Conservation (phyloP, 192 early-diverging fungal species). For the Rhizoclosmatium globosum region DNA sequence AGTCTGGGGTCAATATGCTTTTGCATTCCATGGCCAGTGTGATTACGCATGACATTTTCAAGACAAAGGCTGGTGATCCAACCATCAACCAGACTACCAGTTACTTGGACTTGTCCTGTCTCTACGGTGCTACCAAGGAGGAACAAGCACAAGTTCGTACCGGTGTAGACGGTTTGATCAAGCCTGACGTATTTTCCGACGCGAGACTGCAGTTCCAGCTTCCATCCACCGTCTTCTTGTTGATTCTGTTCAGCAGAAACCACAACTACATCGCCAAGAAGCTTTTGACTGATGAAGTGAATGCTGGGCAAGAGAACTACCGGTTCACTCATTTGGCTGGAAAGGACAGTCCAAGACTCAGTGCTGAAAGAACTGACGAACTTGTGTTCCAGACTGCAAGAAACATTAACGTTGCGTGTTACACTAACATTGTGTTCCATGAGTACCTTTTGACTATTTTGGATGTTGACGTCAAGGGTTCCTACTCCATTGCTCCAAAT, state of each 20-base stretch:
- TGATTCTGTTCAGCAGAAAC: constrained; percentile 58
- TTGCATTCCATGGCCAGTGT: constrained; percentile 51
- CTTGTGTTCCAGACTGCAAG: constrained; percentile 60
- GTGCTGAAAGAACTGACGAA: constrained; percentile 47
- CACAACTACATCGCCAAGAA: constrained; percentile 62
- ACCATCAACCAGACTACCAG: constrained; percentile 51
- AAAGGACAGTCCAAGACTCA: constrained; percentile 14
- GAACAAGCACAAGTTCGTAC: constrained; percentile 24
- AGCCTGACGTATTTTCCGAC: constrained; percentile 22
- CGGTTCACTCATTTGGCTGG: constrained; percentile 44
- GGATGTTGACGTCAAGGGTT: constrained; percentile 33
- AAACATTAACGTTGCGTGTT: constrained; percentile 56
- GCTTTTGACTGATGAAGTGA: constrained; percentile 41
- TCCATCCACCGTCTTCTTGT: constrained; percentile 44
- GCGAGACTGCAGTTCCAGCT: constrained; percentile 37
- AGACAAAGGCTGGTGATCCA: constrained; percentile 42
- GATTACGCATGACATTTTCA: constrained; percentile 58
- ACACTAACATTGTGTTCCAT: constrained; percentile 50
- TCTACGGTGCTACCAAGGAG: constrained; percentile 50
- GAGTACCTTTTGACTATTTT: constrained; percentile 59
- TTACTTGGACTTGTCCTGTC: constrained; percentile 50
- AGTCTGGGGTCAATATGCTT: constrained; percentile 49
- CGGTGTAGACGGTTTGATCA: neutral
- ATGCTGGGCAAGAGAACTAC: constrained; percentile 41
- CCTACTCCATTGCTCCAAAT: constrained; percentile 44